phyloP scores from a whole-genome alignment of 1,284 basidiomycete genomes.

The Wallemia mellicola region DNA sequence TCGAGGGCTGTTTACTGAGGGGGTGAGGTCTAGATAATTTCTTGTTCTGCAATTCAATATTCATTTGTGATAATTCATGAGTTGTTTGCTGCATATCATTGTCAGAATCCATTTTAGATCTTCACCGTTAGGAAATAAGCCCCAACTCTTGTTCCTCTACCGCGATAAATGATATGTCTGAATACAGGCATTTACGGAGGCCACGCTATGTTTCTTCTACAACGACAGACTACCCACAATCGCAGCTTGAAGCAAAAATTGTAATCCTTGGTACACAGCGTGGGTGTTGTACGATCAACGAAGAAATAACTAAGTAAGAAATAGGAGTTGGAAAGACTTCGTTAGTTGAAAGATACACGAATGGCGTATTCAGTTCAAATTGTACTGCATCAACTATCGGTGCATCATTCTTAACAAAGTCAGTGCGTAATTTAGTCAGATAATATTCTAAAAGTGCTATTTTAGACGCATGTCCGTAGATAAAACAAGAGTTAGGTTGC shows the following conservation, averaged over 20 bases:
- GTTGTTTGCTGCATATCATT: too few relatives aligned
- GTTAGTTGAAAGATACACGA: conserved; percentile 69
- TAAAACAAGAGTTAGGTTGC: conserved; percentile 49
- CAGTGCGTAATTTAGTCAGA: neutral
- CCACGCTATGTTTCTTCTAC: neutral
- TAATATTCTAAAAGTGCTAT: conserved; percentile 32
- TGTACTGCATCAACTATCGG: conserved; percentile 74
- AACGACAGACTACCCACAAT: neutral
- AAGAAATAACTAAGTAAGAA: conserved; percentile 2
- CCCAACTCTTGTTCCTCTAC: too few relatives aligned
- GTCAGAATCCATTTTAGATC: too few relatives aligned
- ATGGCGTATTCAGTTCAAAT: conserved; percentile 59
- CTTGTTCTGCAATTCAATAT: too few relatives aligned
- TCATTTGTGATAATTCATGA: neutral
- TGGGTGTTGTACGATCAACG: conserved; percentile 12
- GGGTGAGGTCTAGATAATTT: neutral
- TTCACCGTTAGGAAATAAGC: too few relatives aligned
- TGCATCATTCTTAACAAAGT: conserved; percentile 52
- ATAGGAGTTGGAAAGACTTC: conserved; percentile 81
- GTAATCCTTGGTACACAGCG: conserved; percentile 90
- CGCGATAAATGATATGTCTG: too few relatives aligned
- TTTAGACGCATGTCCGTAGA: conserved; percentile 59
- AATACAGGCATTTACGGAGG: too few relatives aligned
- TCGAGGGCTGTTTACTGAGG: neutral
- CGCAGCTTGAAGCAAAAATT: conserved; percentile 58